phyloP scores from a whole-genome alignment of 441 rosid species.

The Daphne laureola region DNA sequence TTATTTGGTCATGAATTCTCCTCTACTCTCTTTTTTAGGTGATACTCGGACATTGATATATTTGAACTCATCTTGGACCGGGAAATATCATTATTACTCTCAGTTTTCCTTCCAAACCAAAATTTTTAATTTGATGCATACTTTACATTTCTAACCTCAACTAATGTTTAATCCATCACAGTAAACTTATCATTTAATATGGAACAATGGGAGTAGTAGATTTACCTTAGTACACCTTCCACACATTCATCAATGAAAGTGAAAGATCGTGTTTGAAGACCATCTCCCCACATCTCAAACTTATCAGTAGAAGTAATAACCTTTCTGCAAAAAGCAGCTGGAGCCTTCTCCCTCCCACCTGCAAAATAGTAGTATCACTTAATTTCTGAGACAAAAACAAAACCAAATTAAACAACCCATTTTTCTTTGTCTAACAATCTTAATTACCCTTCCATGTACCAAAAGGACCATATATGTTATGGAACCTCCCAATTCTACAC shows the following conservation, averaged over 20 bases:
- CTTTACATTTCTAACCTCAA: too few species aligned
- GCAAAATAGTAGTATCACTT: too few species aligned
- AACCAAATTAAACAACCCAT: background rate
- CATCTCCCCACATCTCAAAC: conserved; percentile 99
- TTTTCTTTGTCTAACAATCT: conserved; percentile 1
- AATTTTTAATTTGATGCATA: too few species aligned
- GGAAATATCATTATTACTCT: too few species aligned
- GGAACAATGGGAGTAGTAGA: too few species aligned
- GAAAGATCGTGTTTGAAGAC: conserved; percentile 93
- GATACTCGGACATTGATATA: too few species aligned
- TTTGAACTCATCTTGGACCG: too few species aligned
- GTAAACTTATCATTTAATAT: too few species aligned
- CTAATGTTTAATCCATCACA: too few species aligned
- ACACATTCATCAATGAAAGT: conserved; percentile 98
- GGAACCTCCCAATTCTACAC: conserved; percentile 91
- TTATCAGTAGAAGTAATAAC: conserved; percentile 65
- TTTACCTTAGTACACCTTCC: conserved; percentile 92
- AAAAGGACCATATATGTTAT: conserved; percentile 94
- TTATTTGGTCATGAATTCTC: too few species aligned
- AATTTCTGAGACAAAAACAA: conserved; percentile 2
- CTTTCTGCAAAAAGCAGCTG: conserved; percentile 98
- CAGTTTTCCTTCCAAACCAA: too few species aligned
- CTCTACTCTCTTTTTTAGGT: too few species aligned
- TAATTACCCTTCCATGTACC: conserved; percentile 91
- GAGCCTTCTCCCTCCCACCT: conserved; percentile 99